Evolutionary conservation across 1,284 basidiomycete genomes (phyloP), one percentile per base, ranked within the genome.

Genomic region (Tilletia setariae): DNA sequence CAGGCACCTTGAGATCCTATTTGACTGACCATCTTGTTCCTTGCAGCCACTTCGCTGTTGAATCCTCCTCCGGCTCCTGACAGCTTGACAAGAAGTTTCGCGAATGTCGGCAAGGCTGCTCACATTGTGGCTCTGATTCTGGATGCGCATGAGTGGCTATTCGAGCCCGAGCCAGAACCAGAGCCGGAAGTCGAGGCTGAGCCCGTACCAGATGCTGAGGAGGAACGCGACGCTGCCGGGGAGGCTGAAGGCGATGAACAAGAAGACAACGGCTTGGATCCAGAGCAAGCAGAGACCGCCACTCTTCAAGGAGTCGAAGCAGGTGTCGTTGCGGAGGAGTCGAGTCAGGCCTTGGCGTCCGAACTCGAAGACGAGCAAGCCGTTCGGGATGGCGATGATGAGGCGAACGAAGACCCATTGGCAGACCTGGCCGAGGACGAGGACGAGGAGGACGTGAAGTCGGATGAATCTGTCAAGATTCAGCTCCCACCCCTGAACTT

Each of bases 81-180:
- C 16, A 74, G 73, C 35, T 72, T 79, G 2, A 75, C 76, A 0
- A 66, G 77, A 53, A 69, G 69, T 0, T 79, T 82, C 59, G 75
- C 76, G 32, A 76, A 80, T 62, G 68, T 82, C 1, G 80, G 80
- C 53, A 77, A 76, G 53, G 78, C 79, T 25, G 80, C 80, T 15
- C 78, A 82, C 43, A 70, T 82, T 49, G 80, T 82, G 71, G 80
- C 81, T 70, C 76, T 81, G 40, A 75, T 81, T 30, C 71, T 81
- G 25, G 74, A 74, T 1, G 79, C 76, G 73, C 75, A 81, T 72
- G 76, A 80, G 23, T 79, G 77, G 77, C 71, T 80, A 46, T 80
- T 80, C 49, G 78, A 79, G 67, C 77, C 78, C 2, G 78, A 78
- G 62, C 72, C 77, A 0, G 77, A 77, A 16, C 56, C 56, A 16